A percentile compares a stretch with the other conserved stretches of the same genome.
phyloP scores from a whole-genome alignment of 257 asterid species.

The Echites panduratus region DNA sequence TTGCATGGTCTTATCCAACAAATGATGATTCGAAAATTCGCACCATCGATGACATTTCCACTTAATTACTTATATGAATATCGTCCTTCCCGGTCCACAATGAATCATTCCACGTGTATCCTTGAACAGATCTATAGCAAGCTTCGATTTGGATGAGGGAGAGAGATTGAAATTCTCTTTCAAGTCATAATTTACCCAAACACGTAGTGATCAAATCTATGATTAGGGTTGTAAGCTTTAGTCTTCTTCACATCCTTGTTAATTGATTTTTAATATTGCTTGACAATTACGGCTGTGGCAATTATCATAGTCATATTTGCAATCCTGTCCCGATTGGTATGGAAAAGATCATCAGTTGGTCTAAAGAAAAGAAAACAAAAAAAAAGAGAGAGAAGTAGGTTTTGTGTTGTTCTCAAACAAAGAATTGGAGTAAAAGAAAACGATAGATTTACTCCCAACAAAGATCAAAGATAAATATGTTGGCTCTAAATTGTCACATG shows the following conservation, averaged over 20 bases:
- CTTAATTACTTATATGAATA: too few species aligned
- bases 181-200: background rate
- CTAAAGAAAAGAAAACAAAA: background rate
- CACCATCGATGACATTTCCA: too few species aligned
- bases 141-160: background rate
- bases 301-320: background rate
- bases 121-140: background rate
- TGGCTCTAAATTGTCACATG: too few species aligned
- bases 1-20: too few species aligned
- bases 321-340: background rate
- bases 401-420: conserved; percentile 8
- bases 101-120: background rate
- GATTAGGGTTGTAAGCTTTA: background rate
- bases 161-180: background rate
- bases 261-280: conserved; percentile 9
- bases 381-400: background rate
- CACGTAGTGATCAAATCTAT: background rate
- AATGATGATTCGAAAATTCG: too few species aligned
- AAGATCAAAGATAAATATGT: too few species aligned
- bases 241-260: conserved; percentile 3
- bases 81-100: background rate
- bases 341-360: conserved; percentile 7
- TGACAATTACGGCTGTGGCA: conserved; percentile 13
- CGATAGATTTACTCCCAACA: too few species aligned
- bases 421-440: background rate